Base-by-base conservation (phyloP, 2,329 filamentous ascomycete species). In the Cytospora paraplurivora region DNA sequence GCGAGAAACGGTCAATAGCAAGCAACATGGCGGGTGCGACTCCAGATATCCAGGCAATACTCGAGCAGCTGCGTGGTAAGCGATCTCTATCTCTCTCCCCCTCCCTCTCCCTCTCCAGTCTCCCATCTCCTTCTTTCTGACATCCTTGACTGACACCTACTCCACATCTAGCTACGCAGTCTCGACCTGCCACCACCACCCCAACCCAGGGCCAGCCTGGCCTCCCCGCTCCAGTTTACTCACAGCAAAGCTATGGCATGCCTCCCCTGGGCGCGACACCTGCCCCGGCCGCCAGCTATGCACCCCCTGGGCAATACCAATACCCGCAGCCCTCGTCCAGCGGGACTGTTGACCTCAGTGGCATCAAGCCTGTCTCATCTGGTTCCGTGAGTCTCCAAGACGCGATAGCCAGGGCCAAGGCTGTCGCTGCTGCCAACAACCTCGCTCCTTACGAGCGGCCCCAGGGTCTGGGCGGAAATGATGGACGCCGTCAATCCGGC, bases 361-460 rank as follows among this genome's bases (percentile, higher is more conserved):
- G 85, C 62, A 91, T 95, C 72, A 90, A 90, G 71, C 92, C 92
- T 5, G 84, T 89, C 62, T 92, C 85, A 73, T 91, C 90, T 35
- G 92, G 92, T 64, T 92, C 89, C 21, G 88, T 96, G 70, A 94
- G 88, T 75, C 88, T 96, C 68, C 85, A 89, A 64, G 92, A 96
- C 74, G 90, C 92, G 56, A 88, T 96, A 70, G 91, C 92, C 47
- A 92, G 93, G 74, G 92, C 92, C 54, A 90, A 91, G 74, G 90
- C 88, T 50, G 91, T 91, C 75, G 91, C 92, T 49, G 87, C 90
- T 35, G 89, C 94, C 74, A 91, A 92, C 72, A 91, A 91, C 66
- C 80, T 92, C 38, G 78, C 83, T 44, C 81, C 83, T 17, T 88
- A 88, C 73, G 86, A 89, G 56, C 81, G 85, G 58, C 81, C 82